Evolutionary conservation across 2,329 filamentous ascomycete species (phyloP).

Genomic region (Venturia aucupariae): DNA sequence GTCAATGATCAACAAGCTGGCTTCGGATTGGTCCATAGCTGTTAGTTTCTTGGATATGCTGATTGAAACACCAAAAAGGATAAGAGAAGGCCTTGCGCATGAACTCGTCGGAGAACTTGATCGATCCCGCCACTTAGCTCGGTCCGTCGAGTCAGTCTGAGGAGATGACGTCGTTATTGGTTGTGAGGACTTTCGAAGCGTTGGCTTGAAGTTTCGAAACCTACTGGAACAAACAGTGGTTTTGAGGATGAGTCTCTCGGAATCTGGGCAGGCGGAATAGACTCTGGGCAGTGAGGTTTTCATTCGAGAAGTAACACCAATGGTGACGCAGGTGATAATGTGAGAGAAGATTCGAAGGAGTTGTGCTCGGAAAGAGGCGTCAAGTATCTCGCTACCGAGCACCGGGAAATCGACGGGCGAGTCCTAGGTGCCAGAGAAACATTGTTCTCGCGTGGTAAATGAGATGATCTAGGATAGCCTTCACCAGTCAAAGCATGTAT

Average conservation of each 20-base stretch:
- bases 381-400: neutral
- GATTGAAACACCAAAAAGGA: neutral
- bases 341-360: neutral
- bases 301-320: neutral
- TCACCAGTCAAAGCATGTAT: neutral
- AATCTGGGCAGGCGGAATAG: neutral
- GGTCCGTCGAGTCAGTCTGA: neutral
- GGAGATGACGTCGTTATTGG: neutral
- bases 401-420: neutral
- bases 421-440: neutral
- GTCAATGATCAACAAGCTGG: neutral
- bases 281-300: too few relatives aligned
- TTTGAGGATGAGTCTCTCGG: neutral
- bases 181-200: neutral
- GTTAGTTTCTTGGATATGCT: neutral
- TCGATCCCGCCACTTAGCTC: neutral
- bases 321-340: neutral
- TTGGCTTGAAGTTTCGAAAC: neutral
- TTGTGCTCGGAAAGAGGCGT: neutral
- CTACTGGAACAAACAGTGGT: neutral
- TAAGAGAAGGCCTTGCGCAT: neutral
- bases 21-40: neutral
- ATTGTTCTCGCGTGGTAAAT: neutral
- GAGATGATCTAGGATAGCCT: neutral
- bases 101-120: neutral